Evolutionary conservation across 139 green algal genomes (phyloP).

Genomic region (Coccomyxa sp.): DNA sequence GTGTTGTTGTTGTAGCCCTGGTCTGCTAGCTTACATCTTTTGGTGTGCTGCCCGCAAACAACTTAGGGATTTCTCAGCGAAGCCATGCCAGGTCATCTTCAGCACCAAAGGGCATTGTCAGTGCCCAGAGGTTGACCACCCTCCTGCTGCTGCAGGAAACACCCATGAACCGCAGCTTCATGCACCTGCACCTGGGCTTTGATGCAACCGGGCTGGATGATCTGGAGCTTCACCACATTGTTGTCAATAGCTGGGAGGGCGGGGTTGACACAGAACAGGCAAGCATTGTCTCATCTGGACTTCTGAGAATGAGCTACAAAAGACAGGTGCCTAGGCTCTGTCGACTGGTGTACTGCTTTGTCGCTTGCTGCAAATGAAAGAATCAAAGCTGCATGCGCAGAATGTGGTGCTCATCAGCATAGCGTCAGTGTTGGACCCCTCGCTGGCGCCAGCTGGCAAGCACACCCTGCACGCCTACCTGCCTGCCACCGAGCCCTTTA

Average conservation of each 20-base stretch:
- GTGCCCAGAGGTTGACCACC: too few species aligned
- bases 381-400: too few species aligned
- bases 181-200: conserved; percentile 96
- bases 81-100: too few species aligned
- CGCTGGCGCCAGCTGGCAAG: conserved; percentile 73
- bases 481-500: conserved; percentile 84
- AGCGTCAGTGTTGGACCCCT: conserved; percentile 68
- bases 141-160: conserved; percentile 31
- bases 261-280: conserved; percentile 1
- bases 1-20: too few species aligned
- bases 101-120: too few species aligned
- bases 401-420: conserved; percentile 94
- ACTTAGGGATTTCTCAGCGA: too few species aligned
- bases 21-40: too few species aligned
- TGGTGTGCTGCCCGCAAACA: too few species aligned
- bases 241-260: conserved; percentile 84
- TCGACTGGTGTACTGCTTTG: too few species aligned
- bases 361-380: too few species aligned
- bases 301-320: too few species aligned
- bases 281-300: neutral
- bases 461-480: conserved; percentile 82
- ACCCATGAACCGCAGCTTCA: conserved; percentile 82
- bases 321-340: too few species aligned
- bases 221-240: conserved; percentile 95
- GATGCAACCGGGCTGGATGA: conserved; percentile 61